Percentiles rank a stretch among this genome's conserved stretches.
Evolutionary conservation across 257 asterid genomes (phyloP).

Genomic region (Solanum dulcamara): DNA sequence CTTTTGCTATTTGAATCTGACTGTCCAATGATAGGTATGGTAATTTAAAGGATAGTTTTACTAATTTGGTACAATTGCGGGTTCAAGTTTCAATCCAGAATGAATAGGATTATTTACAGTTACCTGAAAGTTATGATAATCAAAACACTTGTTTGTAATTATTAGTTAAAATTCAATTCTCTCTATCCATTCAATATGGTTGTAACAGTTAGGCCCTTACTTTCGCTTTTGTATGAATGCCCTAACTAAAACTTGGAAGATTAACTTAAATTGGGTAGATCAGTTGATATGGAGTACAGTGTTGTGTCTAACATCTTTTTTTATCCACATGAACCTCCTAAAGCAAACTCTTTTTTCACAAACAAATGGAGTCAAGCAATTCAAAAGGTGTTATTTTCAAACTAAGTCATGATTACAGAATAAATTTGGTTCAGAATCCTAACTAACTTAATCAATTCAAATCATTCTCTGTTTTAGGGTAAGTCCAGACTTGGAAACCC

Average conservation of each 20-base stretch:
- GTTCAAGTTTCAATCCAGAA: background rate
- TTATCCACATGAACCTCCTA: background rate
- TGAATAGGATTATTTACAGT: background rate
- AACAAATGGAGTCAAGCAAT: background rate
- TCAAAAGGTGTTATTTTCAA: background rate
- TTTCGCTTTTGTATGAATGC: background rate
- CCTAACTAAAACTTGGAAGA: background rate
- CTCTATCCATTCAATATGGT: background rate
- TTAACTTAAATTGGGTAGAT: background rate
- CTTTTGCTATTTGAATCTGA: background rate
- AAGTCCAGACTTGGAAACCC: background rate
- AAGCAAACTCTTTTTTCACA: background rate
- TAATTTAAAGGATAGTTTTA: background rate
- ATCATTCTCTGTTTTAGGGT: background rate
- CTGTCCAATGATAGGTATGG: background rate
- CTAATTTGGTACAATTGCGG: background rate
- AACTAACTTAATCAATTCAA: background rate
- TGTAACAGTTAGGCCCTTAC: background rate
- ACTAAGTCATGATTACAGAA: background rate
- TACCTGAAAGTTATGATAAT: background rate
- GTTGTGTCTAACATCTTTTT: background rate
- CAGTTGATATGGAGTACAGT: background rate
- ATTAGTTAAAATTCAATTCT: background rate
- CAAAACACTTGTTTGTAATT: background rate
- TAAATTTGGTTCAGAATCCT: background rate